Evolutionary conservation across 768 basidiomycete genomes (phyloP).

Genomic region (Asterophora lycoperdoides): DNA sequence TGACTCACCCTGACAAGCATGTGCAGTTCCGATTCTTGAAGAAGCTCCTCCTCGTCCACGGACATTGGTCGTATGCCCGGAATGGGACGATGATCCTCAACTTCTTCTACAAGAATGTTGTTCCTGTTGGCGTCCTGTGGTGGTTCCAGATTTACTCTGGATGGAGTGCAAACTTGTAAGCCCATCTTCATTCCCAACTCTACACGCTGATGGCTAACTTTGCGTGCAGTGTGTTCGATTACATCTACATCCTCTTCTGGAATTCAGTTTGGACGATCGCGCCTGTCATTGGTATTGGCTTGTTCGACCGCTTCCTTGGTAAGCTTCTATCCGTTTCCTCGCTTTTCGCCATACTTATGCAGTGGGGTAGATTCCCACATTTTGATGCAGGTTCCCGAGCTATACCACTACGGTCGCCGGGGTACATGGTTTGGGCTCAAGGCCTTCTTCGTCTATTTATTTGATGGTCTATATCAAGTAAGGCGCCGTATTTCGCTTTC

Average conservation of each 20-base stretch:
- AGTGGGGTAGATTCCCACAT: constrained; percentile 59
- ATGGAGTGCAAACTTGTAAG: constrained; percentile 94
- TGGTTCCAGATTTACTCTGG: constrained; percentile 97
- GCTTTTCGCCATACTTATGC: constrained; percentile 1
- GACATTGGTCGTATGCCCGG: constrained; percentile 97
- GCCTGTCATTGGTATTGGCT: constrained; percentile 90
- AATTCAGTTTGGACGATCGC: constrained; percentile 93
- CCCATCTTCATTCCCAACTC: constrained; percentile 14
- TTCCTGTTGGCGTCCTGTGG: constrained; percentile 92
- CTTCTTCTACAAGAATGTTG: constrained; percentile 99
- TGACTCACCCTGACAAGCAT: not conserved
- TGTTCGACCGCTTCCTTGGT: constrained; percentile 92
- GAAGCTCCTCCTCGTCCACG: constrained; percentile 88
- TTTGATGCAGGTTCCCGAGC: constrained; percentile 86
- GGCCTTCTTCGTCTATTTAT: constrained; percentile 36
- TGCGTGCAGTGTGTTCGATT: constrained; percentile 66
- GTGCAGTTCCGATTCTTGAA: constrained; percentile 85
- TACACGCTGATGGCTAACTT: constrained; percentile 1
- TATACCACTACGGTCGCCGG: constrained; percentile 82
- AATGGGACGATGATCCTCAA: constrained; percentile 97
- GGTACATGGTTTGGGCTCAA: constrained; percentile 80
- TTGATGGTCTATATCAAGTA: constrained; percentile 22
- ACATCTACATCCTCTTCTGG: constrained; percentile 93
- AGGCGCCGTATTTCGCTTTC: not conserved
- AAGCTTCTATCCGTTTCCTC: constrained; percentile 18